Percentiles rank a stretch among this genome's conserved stretches.
phyloP scores from a whole-genome alignment of 164 flowering plant species.

The Chimonanthus praecox region DNA sequence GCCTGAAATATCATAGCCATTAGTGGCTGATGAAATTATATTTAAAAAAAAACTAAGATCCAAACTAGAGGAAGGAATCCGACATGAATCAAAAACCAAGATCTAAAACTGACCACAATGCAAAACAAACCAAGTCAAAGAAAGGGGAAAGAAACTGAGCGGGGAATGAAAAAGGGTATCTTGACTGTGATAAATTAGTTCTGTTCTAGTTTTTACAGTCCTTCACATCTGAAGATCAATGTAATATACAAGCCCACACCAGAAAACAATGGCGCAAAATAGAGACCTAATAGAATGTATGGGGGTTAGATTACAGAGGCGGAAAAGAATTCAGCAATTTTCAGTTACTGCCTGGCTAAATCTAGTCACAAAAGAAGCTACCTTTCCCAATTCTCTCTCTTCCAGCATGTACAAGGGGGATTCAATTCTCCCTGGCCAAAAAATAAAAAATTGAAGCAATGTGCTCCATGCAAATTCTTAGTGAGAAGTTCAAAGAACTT shows the following conservation, averaged over 20 bases:
- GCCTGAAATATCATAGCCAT: too few species aligned
- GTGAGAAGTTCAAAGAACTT: background rate
- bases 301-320: slow-evolving; percentile 13
- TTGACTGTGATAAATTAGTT: background rate
- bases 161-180: background rate
- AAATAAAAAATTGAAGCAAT: slow-evolving; percentile 5
- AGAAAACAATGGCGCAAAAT: slow-evolving; percentile 3
- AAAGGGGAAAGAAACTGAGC: background rate
- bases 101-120: background rate
- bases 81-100: background rate
- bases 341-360: background rate
- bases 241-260: slow-evolving; percentile 14
- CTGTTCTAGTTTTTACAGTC: background rate
- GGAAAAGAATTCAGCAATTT: background rate
- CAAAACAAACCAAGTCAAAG: background rate
- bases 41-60: background rate
- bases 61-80: background rate
- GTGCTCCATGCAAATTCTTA: slow-evolving; percentile 1
- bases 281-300: slow-evolving; percentile 9
- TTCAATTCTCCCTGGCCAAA: slow-evolving; percentile 3
- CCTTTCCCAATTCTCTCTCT: slow-evolving; percentile 1
- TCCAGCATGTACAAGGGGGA: slow-evolving; percentile 1
- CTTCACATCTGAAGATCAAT: background rate
- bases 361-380: background rate
- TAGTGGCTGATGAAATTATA: too few species aligned